Percentiles rank a stretch among this genome's conserved stretches.
phyloP scores from a whole-genome alignment of 2,329 filamentous ascomycete species.

The Blumeriella jaapii region DNA sequence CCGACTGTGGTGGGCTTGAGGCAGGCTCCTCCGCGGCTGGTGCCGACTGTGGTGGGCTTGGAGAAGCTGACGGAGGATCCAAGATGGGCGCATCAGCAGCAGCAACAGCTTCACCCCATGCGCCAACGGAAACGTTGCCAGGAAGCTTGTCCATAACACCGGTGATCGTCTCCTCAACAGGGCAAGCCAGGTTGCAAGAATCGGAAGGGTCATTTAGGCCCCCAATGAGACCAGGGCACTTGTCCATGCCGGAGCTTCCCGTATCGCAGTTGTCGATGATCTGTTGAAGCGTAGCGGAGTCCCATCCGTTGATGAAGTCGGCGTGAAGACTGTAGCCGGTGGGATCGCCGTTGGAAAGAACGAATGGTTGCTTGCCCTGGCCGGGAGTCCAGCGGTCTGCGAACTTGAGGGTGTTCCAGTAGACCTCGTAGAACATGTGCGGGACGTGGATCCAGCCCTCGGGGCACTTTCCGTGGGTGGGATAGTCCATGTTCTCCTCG shows the following conservation, averaged over 20 bases:
- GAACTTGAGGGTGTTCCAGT: slow-evolving; percentile 65
- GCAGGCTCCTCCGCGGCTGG: slow-evolving; percentile 5
- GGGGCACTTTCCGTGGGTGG: slow-evolving; percentile 64
- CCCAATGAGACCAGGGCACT: slow-evolving; percentile 46
- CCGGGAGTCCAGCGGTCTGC: slow-evolving; percentile 50
- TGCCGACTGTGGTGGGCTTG: slow-evolving; percentile 3
- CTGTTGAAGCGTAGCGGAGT: slow-evolving; percentile 52
- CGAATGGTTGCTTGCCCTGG: slow-evolving; percentile 53
- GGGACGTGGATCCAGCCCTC: slow-evolving; percentile 56
- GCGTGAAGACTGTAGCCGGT: slow-evolving; percentile 67
- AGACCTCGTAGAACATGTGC: slow-evolving; percentile 76
- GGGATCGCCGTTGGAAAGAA: slow-evolving; percentile 67
- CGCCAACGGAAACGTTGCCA: slow-evolving; percentile 42
- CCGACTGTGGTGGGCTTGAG: not conserved
- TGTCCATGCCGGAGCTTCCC: slow-evolving; percentile 46
- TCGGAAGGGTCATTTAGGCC: slow-evolving; percentile 36
- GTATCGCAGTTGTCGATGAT: slow-evolving; percentile 63
- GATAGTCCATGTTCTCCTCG: slow-evolving; percentile 63
- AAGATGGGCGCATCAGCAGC: too few relatives aligned
- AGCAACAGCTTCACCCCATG: slow-evolving; percentile 32
- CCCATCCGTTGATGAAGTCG: slow-evolving; percentile 74
- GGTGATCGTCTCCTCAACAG: slow-evolving; percentile 34
- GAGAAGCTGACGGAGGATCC: too few relatives aligned
- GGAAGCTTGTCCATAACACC: slow-evolving; percentile 39
- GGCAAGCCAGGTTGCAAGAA: slow-evolving; percentile 40